Evolutionary conservation across 148 eudicot genomes (phyloP).

Genomic region (Simmondsia chinensis): DNA sequence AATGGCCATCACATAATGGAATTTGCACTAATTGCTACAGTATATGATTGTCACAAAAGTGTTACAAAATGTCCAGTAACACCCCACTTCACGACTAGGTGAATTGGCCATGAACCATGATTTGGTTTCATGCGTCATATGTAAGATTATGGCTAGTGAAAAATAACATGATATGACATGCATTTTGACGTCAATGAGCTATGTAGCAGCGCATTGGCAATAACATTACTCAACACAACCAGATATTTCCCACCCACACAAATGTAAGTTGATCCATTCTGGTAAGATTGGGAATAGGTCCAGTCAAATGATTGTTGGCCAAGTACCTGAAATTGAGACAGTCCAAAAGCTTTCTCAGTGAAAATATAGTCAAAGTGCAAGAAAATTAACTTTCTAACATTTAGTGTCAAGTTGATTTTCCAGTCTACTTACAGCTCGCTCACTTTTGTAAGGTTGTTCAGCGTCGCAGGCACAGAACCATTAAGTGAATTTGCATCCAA

Average conservation of each 20-base stretch:
- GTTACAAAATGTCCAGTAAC: too few species aligned
- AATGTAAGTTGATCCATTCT: conserved; percentile 22
- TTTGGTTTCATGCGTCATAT: too few species aligned
- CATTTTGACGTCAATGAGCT: too few species aligned
- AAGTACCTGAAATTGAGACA: conserved; percentile 25
- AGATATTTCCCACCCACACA: conserved; percentile 15
- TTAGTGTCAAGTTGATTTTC: background rate
- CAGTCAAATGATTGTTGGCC: conserved; percentile 20
- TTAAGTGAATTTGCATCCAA: conserved; percentile 21
- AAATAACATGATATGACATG: too few species aligned
- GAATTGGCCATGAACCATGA: too few species aligned
- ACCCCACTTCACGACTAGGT: too few species aligned
- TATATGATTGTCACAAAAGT: too few species aligned
- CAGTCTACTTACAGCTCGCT: conserved; percentile 18
- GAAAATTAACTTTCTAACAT: background rate
- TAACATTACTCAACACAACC: background rate
- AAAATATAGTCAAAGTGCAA: background rate
- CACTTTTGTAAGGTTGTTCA: conserved; percentile 12
- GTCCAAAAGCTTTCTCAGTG: too few species aligned
- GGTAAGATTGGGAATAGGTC: conserved; percentile 18
- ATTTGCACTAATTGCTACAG: too few species aligned
- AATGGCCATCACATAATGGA: too few species aligned
- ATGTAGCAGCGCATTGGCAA: background rate
- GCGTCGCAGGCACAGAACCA: conserved; percentile 15
- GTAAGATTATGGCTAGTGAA: too few species aligned